These are phyloP conservation scores for Venturia nashicola DNA, from an alignment of 2,329 filamentous ascomycete species.

Conservation along the genomic window DNA sequence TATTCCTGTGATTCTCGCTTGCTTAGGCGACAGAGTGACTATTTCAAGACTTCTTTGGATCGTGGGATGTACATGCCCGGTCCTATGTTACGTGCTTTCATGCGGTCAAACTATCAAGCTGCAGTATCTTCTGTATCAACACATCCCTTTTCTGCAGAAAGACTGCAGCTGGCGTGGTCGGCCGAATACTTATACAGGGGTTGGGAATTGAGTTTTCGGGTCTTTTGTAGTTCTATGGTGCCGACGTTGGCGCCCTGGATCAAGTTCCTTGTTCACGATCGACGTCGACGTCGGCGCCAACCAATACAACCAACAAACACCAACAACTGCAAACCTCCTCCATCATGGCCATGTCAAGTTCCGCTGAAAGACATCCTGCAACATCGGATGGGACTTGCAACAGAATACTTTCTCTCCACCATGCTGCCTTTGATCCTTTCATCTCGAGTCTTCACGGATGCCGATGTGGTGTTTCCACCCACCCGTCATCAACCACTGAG, in stretches of 20 bases:
- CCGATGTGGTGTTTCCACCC: background rate
- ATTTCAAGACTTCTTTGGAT: background rate
- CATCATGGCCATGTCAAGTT: background rate
- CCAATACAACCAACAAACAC: background rate
- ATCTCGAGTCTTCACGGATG: background rate
- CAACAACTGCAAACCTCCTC: background rate
- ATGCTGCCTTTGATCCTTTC: background rate
- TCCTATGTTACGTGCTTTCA: background rate
- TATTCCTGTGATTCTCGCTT: conserved; percentile 2
- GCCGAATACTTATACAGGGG: too few species aligned
- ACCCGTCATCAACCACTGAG: background rate
- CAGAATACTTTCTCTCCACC: background rate
- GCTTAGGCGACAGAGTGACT: background rate
- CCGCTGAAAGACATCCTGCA: background rate
- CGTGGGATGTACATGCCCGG: background rate
- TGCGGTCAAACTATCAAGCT: background rate
- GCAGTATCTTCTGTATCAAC: too few species aligned
- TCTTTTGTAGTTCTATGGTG: background rate
- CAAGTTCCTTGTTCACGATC: background rate
- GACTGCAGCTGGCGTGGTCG: background rate
- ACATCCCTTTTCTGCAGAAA: background rate
- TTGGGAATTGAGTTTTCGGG: background rate
- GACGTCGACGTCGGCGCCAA: background rate
- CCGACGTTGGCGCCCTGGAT: background rate
- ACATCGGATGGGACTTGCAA: background rate